A percentile compares a stretch with the other conserved stretches of the same genome.
Conservation (phyloP, 2,329 filamentous ascomycete species). For the Colletotrichum noveboracense region DNA sequence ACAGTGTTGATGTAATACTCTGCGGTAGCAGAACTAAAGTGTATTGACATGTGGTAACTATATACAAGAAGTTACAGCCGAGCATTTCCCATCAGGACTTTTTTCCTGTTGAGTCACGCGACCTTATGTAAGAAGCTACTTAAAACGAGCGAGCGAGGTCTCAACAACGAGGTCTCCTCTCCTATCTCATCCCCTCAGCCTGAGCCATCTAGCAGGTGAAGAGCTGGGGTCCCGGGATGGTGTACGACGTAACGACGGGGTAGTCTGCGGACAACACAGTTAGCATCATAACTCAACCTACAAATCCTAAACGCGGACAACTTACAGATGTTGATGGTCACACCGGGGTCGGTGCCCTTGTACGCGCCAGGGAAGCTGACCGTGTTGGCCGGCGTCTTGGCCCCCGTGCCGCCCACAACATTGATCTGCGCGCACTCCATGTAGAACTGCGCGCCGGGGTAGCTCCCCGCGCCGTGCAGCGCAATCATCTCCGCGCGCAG, state of each 20-base stretch:
- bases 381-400: slow-evolving; percentile 29
- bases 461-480: slow-evolving; percentile 52
- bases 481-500: slow-evolving; percentile 65
- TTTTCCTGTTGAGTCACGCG: neutral
- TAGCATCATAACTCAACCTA: neutral
- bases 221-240: slow-evolving; percentile 26
- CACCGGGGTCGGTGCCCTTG: slow-evolving; percentile 26
- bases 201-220: slow-evolving; percentile 26
- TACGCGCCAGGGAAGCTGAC: slow-evolving; percentile 31
- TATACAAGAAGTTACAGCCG: neutral
- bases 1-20: too few species aligned
- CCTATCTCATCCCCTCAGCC: neutral
- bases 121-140: neutral
- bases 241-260: slow-evolving; percentile 28
- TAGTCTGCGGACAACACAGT: slow-evolving; percentile 2
- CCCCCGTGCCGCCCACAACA: slow-evolving; percentile 35
- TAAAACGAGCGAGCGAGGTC: neutral
- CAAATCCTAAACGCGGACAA: accelerated
- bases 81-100: neutral
- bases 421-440: slow-evolving; percentile 45
- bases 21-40: neutral
- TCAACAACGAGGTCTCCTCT: neutral
- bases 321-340: slow-evolving; percentile 29
- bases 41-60: neutral
- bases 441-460: slow-evolving; percentile 52